Base-by-base conservation (phyloP, 176 grass and related monocot genomes). In the Avena insularis region DNA sequence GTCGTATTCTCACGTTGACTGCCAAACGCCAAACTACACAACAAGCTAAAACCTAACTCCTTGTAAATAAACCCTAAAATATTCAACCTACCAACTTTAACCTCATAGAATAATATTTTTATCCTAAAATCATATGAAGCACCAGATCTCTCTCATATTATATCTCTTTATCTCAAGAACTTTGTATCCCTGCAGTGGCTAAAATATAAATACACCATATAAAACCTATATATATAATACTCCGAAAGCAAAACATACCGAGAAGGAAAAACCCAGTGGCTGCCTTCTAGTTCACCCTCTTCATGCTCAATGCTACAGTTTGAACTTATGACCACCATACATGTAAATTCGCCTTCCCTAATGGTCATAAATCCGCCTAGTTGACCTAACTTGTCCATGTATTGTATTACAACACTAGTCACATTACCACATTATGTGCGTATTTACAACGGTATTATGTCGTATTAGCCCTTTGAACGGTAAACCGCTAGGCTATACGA, bases 151-250 rank as follows among this genome's bases (percentile, higher is more conserved):
- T 31, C 8, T 35, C 5, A 19, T 5, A 57, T 29, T 36, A 2
- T 69, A 7, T 4, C 27, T 67, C 66, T 35, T 35, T 35, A 35
- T 35, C 33, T 35, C 33, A 35, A 35, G 33, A 35, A 35, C 33
- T 35, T 35, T 35, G 33, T 35, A 35, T 69, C 8, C 0, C 15
- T 68, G n/a, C 3, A 72, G n/a, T 10, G 69, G 9, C 7, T 72
- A 77, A 88, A 71, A 77, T 88, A 79, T 76, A 88, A 87, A 75
- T 16, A 15, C 58, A 76, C 46, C 7, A 68, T 65, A 61, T 13
- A 71, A 64, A 79, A 27, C 43, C 33, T 35, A 35, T 3, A 45
- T 8, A 45, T 8, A 45, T 45, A 25, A 63, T 10, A n/a, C 60
- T 63, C 9, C 0, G 12, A 63, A 5, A 25, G 33, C 12, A 64